These are phyloP conservation scores for Candida loeiensis DNA, from an alignment of 805 yeast genomes.

Conservation along the genomic window DNA sequence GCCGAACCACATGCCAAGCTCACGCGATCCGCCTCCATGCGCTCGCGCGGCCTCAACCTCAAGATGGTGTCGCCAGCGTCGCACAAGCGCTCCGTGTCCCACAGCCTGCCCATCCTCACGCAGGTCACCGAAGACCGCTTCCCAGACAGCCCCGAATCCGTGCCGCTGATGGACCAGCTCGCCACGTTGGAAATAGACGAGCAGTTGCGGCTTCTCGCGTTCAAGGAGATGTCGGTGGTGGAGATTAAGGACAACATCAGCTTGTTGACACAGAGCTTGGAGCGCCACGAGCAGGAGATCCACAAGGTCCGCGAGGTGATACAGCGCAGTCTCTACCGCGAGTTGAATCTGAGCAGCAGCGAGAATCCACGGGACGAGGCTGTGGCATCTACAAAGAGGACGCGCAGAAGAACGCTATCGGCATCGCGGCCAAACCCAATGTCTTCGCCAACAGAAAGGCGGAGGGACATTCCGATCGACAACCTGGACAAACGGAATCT, in stretches of 20 bases:
- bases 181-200: conserved; percentile 43
- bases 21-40: conserved; percentile 8
- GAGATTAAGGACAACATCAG: conserved; percentile 58
- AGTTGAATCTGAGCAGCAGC: conserved; percentile 20
- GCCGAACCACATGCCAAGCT: neutral
- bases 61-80: conserved; percentile 7
- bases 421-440: conserved; percentile 7
- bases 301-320: conserved; percentile 46
- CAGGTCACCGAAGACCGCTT: neutral
- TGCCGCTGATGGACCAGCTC: conserved; percentile 32
- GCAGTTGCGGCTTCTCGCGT: conserved; percentile 57
- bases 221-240: conserved; percentile 64
- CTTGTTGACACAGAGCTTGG: conserved; percentile 37
- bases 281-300: conserved; percentile 46
- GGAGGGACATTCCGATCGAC: too few species aligned
- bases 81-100: conserved; percentile 4
- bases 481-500: conserved; percentile 13
- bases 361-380: conserved; percentile 27
- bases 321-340: conserved; percentile 44
- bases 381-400: conserved; percentile 26
- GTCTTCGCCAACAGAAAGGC: too few species aligned
- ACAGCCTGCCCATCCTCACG: conserved; percentile 4
- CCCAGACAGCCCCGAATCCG: conserved; percentile 22
- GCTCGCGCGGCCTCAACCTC: conserved; percentile 6
- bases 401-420: conserved; percentile 13